Base-by-base conservation (phyloP, 2,329 filamentous ascomycete genomes). In the Xylaria sp. region DNA sequence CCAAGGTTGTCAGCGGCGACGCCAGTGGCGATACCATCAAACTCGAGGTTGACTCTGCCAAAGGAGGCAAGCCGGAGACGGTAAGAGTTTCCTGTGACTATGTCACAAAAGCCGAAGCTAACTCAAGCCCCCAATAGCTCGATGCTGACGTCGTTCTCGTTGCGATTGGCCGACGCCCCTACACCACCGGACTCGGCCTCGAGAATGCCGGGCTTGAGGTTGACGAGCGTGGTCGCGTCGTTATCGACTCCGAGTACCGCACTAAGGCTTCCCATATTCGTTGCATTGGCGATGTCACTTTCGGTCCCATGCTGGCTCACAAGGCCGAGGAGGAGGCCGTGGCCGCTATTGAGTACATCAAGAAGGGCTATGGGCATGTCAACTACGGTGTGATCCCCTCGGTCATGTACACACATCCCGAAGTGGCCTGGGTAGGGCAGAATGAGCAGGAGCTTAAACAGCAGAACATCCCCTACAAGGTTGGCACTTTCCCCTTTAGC, bases 381-480 rank as follows among this genome's bases (percentile, higher is more conserved):
- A 99, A 99, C 91, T 99, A 99, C 85, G 93, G 90, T 78, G 93
- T 92, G 82, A 99, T 99, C 79, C 96, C 96, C 73, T 96, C 93
- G 40, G 96, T 99, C 84, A 99, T 99, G 96, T 99, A 99, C 89
- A 98, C 96, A 12, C 92, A 98, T 85, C 96, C 96, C 40, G 96
- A 99, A 83, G 96, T 98, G 73, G 94, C 96, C 42, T 99, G 96
- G 96, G 96, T 99, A 55, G 96, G 96, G 68, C 94, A 98, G 86
- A 98, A 91, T 81, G 96, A 99, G 86, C 92, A 95, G 80, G 96
- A 99, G 76, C 87, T 99, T 73, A 98, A 98, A 88, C 90, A 90
- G 74, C 88, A 91, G 71, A 93, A 93, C 72, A 89, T 97, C 78
- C 93, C 96, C 79, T 99, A 98, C 90, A 93, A 93, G 78, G 86